These are phyloP conservation scores for Williopsis jadinii DNA, from an alignment of 1,139 yeast genomes.

Conservation along the genomic window DNA sequence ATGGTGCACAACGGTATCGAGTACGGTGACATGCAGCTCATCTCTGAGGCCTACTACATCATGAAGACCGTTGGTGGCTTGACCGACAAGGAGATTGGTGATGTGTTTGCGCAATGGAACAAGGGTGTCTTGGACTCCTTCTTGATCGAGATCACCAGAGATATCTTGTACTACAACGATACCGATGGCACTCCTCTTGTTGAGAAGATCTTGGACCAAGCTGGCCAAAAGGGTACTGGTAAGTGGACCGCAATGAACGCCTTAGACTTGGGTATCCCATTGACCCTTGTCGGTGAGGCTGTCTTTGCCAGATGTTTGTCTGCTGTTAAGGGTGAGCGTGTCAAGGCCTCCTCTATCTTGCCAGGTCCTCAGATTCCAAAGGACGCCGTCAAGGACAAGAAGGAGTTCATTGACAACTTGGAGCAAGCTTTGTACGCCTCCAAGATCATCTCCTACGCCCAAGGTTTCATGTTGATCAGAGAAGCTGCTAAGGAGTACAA, in stretches of 20 bases:
- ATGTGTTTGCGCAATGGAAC: conserved; percentile 91
- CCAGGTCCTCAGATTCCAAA: conserved; percentile 67
- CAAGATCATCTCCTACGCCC: conserved; percentile 96
- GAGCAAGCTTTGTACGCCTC: conserved; percentile 99
- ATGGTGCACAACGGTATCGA: conserved; percentile 99
- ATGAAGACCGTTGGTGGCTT: conserved; percentile 92
- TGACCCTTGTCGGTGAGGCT: conserved; percentile 97
- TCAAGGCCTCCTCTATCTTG: conserved; percentile 69
- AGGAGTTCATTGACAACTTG: conserved; percentile 82
- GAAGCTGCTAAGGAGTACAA: conserved; percentile 97
- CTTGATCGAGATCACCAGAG: conserved; percentile 95
- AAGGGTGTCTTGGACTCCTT: conserved; percentile 96
- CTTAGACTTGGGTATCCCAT: conserved; percentile 96
- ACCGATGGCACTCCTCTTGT: conserved; percentile 87
- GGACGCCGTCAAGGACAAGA: conserved; percentile 63
- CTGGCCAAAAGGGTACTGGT: conserved; percentile 99
- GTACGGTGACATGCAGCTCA: conserved; percentile 99
- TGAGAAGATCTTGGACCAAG: conserved; percentile 93
- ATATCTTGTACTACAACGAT: conserved; percentile 79
- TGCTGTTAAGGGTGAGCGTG: conserved; percentile 87
- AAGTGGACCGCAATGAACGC: conserved; percentile 99
- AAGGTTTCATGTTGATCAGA: conserved; percentile 98
- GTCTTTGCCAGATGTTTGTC: conserved; percentile 96
- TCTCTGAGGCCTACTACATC: conserved; percentile 95
- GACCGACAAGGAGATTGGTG: conserved; percentile 87